Conservation (phyloP, 2,329 filamentous ascomycete genomes). For the Beauveria medogensis region DNA sequence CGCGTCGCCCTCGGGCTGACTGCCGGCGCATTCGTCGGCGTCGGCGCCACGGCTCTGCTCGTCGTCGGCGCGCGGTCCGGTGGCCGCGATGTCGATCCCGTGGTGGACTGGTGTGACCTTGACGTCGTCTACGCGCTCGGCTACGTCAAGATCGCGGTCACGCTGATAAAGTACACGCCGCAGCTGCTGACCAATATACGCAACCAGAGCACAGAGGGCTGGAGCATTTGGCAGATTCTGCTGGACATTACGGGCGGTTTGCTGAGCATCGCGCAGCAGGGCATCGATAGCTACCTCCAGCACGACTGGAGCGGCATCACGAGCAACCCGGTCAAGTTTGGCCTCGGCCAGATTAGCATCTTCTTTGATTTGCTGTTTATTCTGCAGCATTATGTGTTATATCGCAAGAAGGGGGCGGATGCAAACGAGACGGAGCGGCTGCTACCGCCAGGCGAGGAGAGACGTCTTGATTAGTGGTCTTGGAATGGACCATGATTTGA, state of each 20-base stretch:
- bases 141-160: slow-evolving; percentile 83
- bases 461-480: slow-evolving; percentile 13
- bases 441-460: slow-evolving; percentile 21
- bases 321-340: slow-evolving; percentile 87
- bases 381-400: slow-evolving; percentile 79
- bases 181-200: slow-evolving; percentile 77
- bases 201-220: slow-evolving; percentile 77
- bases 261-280: slow-evolving; percentile 71
- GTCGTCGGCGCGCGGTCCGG: slow-evolving; percentile 30
- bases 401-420: slow-evolving; percentile 28
- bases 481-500: not conserved
- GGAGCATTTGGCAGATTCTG: slow-evolving; percentile 78
- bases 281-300: slow-evolving; percentile 77
- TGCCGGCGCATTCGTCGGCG: slow-evolving; percentile 56
- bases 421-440: slow-evolving; percentile 20
- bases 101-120: slow-evolving; percentile 50
- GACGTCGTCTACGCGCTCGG: slow-evolving; percentile 63
- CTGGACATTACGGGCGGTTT: slow-evolving; percentile 77
- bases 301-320: slow-evolving; percentile 84
- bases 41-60: slow-evolving; percentile 42
- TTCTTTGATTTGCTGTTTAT: slow-evolving; percentile 84
- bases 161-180: slow-evolving; percentile 86
- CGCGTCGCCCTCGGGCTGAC: slow-evolving; percentile 60
- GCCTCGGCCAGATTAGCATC: slow-evolving; percentile 76
- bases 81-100: slow-evolving; percentile 26